A percentile compares a stretch with the other conserved stretches of the same genome.
phyloP scores from a whole-genome alignment of 768 basidiomycete species.

The Trametes cubensis region DNA sequence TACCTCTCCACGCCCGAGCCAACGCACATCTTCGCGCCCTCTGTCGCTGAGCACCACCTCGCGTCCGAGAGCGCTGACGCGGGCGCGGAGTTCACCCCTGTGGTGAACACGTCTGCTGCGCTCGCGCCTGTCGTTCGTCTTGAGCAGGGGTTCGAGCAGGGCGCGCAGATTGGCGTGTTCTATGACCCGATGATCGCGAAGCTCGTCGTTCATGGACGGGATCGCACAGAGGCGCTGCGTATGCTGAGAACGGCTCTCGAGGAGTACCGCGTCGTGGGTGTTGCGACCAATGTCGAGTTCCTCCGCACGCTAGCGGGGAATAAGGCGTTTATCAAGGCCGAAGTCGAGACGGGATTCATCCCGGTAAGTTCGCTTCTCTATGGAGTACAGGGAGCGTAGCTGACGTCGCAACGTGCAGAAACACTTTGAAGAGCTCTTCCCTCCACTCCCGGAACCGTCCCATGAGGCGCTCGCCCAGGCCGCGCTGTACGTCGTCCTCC shows the following conservation, averaged over 20 bases:
- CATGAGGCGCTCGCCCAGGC: conserved; percentile 75
- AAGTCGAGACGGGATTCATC: conserved; percentile 94
- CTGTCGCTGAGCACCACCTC: conserved; percentile 36
- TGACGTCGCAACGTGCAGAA: conserved; percentile 50
- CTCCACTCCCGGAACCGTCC: conserved; percentile 57
- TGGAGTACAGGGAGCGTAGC: not conserved
- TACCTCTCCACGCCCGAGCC: conserved; percentile 81
- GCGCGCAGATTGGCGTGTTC: conserved; percentile 81
- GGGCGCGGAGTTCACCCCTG: conserved; percentile 18
- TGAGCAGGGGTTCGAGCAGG: conserved; percentile 85
- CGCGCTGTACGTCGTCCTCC: conserved; percentile 72
- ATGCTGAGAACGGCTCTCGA: conserved; percentile 79
- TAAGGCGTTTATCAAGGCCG: conserved; percentile 69
- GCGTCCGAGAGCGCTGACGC: not conserved
- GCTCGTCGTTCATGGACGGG: conserved; percentile 84
- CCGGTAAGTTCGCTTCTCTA: conserved; percentile 48
- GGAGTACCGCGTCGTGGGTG: conserved; percentile 89
- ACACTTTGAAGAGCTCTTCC: conserved; percentile 83
- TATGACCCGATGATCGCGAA: conserved; percentile 95
- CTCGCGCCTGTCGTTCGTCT: conserved; percentile 74
- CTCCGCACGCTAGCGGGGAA: conserved; percentile 77
- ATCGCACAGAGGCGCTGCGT: conserved; percentile 82
- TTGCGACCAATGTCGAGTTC: conserved; percentile 92
- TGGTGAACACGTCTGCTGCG: conserved; percentile 23
- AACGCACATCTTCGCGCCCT: conserved; percentile 67